Conservation (phyloP, 2,329 filamentous ascomycete genomes). For the Lasiodiplodia gonubiensis region DNA sequence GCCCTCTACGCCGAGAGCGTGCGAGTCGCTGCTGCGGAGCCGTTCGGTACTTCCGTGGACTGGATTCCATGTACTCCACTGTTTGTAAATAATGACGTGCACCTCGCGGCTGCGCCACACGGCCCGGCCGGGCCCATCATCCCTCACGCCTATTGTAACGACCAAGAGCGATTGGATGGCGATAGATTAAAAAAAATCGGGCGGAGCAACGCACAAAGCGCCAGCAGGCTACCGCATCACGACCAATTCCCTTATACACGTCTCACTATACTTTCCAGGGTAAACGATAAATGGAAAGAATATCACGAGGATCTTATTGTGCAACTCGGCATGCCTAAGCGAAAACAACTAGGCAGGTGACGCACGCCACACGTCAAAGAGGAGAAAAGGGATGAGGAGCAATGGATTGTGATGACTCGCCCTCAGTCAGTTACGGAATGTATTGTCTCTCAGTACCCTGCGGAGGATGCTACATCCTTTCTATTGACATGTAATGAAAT, state of each 20-base stretch:
- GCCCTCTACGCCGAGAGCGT: background rate
- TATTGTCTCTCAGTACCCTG: too few relatives aligned
- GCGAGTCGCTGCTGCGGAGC: background rate
- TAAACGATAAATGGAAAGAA: background rate
- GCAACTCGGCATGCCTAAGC: background rate
- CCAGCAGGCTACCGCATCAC: background rate
- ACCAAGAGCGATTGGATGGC: background rate
- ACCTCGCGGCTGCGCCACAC: background rate
- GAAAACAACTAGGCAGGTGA: background rate
- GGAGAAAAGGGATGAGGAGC: background rate
- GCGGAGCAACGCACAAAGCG: background rate
- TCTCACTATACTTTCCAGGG: background rate
- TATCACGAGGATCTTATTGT: background rate
- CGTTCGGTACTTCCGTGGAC: background rate
- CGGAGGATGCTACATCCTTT: too few relatives aligned
- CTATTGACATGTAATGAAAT: background rate
- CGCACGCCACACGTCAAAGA: background rate
- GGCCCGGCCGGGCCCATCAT: background rate
- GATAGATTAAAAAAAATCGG: background rate
- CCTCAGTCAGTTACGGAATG: background rate
- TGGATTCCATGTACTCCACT: background rate
- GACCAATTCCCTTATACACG: background rate
- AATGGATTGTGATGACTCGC: background rate
- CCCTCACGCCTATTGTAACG: background rate
- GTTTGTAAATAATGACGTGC: background rate